Evolutionary conservation across 129 eudicot species (phyloP).

Genomic region (Deinandra increscens): DNA sequence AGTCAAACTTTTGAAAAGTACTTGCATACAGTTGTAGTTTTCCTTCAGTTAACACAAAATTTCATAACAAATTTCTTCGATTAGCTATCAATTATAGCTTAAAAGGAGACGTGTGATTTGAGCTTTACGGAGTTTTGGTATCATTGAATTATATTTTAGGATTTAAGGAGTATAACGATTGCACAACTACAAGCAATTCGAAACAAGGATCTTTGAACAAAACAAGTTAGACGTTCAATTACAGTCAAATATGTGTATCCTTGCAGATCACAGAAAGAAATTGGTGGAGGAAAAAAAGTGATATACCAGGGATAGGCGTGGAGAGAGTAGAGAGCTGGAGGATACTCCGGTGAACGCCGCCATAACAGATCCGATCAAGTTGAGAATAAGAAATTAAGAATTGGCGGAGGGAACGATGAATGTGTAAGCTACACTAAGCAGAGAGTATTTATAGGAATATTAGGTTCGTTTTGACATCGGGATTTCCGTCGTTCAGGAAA

Average conservation of each 20-base stretch:
- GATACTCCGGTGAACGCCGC: conserved; percentile 35
- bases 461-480: conserved; percentile 19
- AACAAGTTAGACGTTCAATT: background rate
- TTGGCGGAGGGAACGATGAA: conserved; percentile 34
- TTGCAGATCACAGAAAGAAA: conserved; percentile 13
- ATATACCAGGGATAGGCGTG: conserved; percentile 30
- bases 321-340: conserved; percentile 1
- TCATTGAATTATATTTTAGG: background rate
- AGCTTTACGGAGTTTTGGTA: background rate
- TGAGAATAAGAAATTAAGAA: no score
- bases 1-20: background rate
- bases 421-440: no score
- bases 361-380: conserved; percentile 24
- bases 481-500: conserved; percentile 23
- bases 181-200: background rate
- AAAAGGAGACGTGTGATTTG: background rate
- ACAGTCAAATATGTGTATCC: background rate
- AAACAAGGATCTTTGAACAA: background rate
- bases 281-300: background rate
- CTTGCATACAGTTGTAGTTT: background rate
- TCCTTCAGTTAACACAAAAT: no score
- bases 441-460: background rate
- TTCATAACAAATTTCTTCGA: background rate
- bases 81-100: background rate
- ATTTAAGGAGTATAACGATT: background rate